A percentile compares a stretch with the other conserved stretches of the same genome.
Conservation (phyloP, 169 alveolate genomes). For the Fabrea salina region DNA sequence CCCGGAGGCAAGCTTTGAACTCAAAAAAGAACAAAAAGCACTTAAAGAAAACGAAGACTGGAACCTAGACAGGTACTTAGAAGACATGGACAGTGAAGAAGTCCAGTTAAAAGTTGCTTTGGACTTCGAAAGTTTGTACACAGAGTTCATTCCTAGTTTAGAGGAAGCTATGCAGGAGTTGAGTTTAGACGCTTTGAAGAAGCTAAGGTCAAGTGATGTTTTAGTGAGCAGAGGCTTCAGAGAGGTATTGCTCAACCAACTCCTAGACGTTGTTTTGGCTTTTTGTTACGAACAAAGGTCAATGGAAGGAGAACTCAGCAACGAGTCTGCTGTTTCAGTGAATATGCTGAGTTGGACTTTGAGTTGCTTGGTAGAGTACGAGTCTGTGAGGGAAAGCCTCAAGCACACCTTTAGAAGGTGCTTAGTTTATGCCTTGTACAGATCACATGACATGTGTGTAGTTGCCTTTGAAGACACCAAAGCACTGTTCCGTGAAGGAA, state of each 20-base stretch:
- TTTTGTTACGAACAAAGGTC: not conserved
- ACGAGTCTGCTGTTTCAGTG: not conserved
- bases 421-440: not conserved
- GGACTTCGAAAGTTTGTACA: not conserved
- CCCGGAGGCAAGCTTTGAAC: not conserved
- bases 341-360: not conserved
- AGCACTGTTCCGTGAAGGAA: not conserved
- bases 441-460: not conserved
- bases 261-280: not conserved
- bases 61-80: constrained; percentile 5
- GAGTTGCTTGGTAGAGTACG: not conserved
- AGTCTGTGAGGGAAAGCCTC: not conserved
- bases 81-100: not conserved
- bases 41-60: not conserved
- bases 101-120: not conserved
- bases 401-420: not conserved
- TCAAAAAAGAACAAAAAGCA: not conserved
- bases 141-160: not conserved
- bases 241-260: not conserved
- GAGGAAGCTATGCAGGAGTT: not conserved
- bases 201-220: not conserved
- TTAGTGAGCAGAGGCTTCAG: not conserved
- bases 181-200: not conserved
- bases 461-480: not conserved
- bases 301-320: not conserved